Evolutionary conservation across 495 filamentous ascomycete species (phyloP), one percentile per base, ranked within the genome.

Genomic region (Pseudotulostoma volvatum): DNA sequence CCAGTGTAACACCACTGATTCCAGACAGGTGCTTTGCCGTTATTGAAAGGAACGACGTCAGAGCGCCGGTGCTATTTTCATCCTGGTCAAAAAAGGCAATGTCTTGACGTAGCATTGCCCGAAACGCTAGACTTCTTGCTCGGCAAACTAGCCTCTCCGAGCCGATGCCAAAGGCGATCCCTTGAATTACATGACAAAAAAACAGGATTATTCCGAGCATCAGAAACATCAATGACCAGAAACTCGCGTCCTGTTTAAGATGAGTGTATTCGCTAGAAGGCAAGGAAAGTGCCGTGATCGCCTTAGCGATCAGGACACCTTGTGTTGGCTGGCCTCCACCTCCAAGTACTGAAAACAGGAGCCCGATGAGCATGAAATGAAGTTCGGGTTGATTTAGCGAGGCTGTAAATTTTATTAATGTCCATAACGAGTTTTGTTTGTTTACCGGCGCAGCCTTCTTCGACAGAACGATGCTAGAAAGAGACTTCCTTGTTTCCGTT

Each of bases 191-290:
- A 46, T 81, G 81, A 1, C 75, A 70, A 36, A 88, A 51, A 42
- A 93, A 75, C 50, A 81, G 74, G 19, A 76, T 69, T 33, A 93
- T 54, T 11, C 81, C 90, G n/a, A 94, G 71, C 71, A 95, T 85
- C 16, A 96, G 70, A 54, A 90, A 97, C 86, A 97, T 94, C 41
- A 77, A 54, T 25, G 73, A 75, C 88, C 90, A 97, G 57, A 95
- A 96, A 44, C 90, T 74, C 31, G 74, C 74, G 31, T 81, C 74
- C 2, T 68, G 64, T 35, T 77, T 68, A 28, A 92, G 55, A 43
- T 66, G 54, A 31, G 28, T 65, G 42, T 57, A 72, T 48, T 60
- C 25, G 3, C 31, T 41, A 9, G 48, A 47, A 9, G 68, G 74
- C 3, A 65, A 54, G 1, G 77, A 72, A 9, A 86, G 59, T 1